These are phyloP conservation scores for Panicum hallii DNA, from an alignment of 202 grass and related monocot genomes.

Conservation along the genomic window DNA sequence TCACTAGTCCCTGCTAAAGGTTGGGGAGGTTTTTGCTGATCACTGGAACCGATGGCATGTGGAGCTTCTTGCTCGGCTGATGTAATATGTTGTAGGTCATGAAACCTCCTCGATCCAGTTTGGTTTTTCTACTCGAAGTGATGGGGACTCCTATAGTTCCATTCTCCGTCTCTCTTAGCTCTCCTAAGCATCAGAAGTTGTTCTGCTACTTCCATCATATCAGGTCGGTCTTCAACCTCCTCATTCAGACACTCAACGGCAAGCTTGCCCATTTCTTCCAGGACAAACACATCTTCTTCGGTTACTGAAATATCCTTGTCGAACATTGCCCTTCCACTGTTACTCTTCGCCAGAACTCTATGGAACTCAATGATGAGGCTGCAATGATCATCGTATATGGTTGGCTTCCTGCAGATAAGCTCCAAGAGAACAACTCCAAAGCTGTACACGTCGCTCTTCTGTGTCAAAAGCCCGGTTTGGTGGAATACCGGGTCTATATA, in stretches of 20 bases:
- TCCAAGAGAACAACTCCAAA: slow-evolving; percentile 21
- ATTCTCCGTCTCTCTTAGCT: neutral
- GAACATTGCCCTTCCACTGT: neutral
- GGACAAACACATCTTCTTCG: neutral
- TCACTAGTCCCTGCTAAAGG: too few species aligned
- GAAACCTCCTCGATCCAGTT: too few species aligned
- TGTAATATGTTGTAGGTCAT: too few species aligned
- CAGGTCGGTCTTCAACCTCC: slow-evolving; percentile 17
- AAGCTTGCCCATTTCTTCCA: neutral
- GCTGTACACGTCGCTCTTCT: slow-evolving; percentile 21
- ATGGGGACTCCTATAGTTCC: neutral
- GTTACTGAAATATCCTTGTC: neutral
- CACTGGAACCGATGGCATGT: too few species aligned
- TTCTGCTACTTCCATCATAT: slow-evolving; percentile 41
- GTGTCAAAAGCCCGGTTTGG: neutral
- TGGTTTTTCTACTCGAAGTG: neutral
- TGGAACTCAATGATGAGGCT: slow-evolving; percentile 6
- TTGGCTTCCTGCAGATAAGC: neutral
- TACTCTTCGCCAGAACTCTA: neutral
- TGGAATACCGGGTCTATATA: slow-evolving; percentile 34
- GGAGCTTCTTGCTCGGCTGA: too few species aligned
- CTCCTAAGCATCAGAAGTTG: slow-evolving; percentile 21
- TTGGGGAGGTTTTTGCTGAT: too few species aligned
- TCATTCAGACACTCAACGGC: neutral
- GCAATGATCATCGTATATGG: neutral